Percentiles rank a stretch among this genome's conserved stretches.
These are phyloP conservation scores for Phaeophleospora eucalypticola DNA, from an alignment of 2,329 filamentous ascomycete species.

Conservation along the genomic window DNA sequence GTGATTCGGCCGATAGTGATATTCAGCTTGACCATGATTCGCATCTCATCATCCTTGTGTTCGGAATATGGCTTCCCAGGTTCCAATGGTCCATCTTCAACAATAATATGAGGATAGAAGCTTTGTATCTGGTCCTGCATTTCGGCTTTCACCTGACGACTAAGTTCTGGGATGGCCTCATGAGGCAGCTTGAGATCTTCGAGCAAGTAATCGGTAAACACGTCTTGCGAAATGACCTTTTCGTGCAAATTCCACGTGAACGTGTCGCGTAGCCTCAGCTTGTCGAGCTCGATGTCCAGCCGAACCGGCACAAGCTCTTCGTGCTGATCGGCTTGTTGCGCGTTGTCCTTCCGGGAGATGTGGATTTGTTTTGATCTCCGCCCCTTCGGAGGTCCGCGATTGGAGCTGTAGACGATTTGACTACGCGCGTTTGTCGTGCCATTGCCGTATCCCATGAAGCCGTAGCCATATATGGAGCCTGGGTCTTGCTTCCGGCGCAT, in stretches of 20 bases:
- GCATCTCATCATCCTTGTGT: conserved; percentile 99
- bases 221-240: conserved; percentile 69
- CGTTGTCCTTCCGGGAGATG: conserved; percentile 73
- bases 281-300: conserved; percentile 91
- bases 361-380: conserved; percentile 69
- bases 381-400: conserved; percentile 72
- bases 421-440: conserved; percentile 68
- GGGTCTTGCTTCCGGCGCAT: conserved; percentile 55
- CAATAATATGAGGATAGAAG: conserved; percentile 86
- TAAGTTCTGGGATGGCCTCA: conserved; percentile 53
- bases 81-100: conserved; percentile 85
- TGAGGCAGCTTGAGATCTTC: conserved; percentile 79
- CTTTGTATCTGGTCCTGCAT: conserved; percentile 88
- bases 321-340: conserved; percentile 79
- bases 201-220: conserved; percentile 84
- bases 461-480: conserved; percentile 59
- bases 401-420: conserved; percentile 72
- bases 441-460: conserved; percentile 88
- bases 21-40: conserved; percentile 90
- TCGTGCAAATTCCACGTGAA: conserved; percentile 99
- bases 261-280: conserved; percentile 90
- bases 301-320: conserved; percentile 90
- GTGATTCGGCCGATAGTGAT: conserved; percentile 96
- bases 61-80: conserved; percentile 85
- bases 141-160: conserved; percentile 63